phyloP scores from a whole-genome alignment of 2,329 filamentous ascomycete genomes.

The Monilinia fructigena region DNA sequence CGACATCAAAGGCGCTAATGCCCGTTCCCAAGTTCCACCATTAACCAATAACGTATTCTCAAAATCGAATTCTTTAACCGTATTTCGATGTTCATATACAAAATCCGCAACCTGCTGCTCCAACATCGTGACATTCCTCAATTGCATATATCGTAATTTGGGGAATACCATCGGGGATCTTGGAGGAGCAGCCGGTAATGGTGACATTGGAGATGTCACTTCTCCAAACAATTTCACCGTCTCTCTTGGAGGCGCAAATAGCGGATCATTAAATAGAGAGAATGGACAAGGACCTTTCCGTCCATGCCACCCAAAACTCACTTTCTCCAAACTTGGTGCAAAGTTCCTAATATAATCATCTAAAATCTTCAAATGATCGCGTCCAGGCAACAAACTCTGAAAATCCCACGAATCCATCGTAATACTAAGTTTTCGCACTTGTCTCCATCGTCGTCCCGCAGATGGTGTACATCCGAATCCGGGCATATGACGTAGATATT shows the following conservation, averaged over 20 bases:
- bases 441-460: slow-evolving; percentile 70
- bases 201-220: slow-evolving; percentile 63
- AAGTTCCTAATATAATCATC: slow-evolving; percentile 77
- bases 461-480: slow-evolving; percentile 74
- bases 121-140: slow-evolving; percentile 72
- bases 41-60: slow-evolving; percentile 69
- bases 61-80: slow-evolving; percentile 76
- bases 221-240: slow-evolving; percentile 62
- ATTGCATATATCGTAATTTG: slow-evolving; percentile 63
- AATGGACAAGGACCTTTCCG: slow-evolving; percentile 71
- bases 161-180: slow-evolving; percentile 64
- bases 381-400: slow-evolving; percentile 56
- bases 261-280: slow-evolving; percentile 61
- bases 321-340: slow-evolving; percentile 62
- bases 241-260: slow-evolving; percentile 58
- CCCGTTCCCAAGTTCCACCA: slow-evolving; percentile 75
- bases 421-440: slow-evolving; percentile 72
- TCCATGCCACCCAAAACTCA: slow-evolving; percentile 77
- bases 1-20: slow-evolving; percentile 66
- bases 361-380: slow-evolving; percentile 73
- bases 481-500: slow-evolving; percentile 72
- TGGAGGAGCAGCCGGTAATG: slow-evolving; percentile 53
- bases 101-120: slow-evolving; percentile 68
- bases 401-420: slow-evolving; percentile 71
- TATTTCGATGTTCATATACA: slow-evolving; percentile 63